These are phyloP conservation scores for Ophiocordyceps camponoti-saundersi DNA, from an alignment of 2,329 filamentous ascomycete species.

Conservation along the genomic window DNA sequence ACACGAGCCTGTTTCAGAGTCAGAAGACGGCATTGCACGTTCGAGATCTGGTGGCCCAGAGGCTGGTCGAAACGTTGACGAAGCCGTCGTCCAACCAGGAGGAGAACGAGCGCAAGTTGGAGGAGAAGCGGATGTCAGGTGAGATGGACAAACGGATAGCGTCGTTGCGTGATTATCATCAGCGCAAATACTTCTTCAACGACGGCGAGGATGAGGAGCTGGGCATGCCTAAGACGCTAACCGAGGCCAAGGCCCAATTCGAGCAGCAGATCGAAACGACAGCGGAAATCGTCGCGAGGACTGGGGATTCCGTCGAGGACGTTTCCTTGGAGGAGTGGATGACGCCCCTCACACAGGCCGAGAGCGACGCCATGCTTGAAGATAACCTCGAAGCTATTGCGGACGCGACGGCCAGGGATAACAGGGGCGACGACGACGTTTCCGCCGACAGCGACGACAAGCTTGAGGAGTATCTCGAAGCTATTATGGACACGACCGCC, in stretches of 20 bases:
- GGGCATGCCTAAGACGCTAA: background rate
- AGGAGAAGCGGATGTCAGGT: slow-evolving; percentile 8
- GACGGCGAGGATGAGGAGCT: background rate
- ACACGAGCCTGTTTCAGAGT: slow-evolving; percentile 61
- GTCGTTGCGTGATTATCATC: background rate
- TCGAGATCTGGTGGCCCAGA: slow-evolving; percentile 59
- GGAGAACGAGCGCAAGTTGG: slow-evolving; percentile 11
- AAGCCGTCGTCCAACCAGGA: slow-evolving; percentile 32
- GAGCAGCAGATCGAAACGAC: background rate
- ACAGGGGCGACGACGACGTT: background rate
- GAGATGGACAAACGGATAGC: slow-evolving; percentile 2
- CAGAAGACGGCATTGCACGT: slow-evolving; percentile 63
- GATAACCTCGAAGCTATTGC: no score
- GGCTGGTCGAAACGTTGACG: slow-evolving; percentile 35
- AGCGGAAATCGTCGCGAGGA: background rate
- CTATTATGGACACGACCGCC: no score
- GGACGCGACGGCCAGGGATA: background rate
- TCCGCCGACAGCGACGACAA: no score
- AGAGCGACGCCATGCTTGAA: background rate
- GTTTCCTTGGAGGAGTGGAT: background rate
- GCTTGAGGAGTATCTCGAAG: no score
- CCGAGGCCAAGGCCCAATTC: background rate
- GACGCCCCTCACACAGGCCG: background rate
- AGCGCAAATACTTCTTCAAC: background rate
- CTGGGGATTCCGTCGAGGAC: no score